Evolutionary conservation across 805 yeast species (phyloP).

Genomic region (Zygotorulaspora chibaensis): DNA sequence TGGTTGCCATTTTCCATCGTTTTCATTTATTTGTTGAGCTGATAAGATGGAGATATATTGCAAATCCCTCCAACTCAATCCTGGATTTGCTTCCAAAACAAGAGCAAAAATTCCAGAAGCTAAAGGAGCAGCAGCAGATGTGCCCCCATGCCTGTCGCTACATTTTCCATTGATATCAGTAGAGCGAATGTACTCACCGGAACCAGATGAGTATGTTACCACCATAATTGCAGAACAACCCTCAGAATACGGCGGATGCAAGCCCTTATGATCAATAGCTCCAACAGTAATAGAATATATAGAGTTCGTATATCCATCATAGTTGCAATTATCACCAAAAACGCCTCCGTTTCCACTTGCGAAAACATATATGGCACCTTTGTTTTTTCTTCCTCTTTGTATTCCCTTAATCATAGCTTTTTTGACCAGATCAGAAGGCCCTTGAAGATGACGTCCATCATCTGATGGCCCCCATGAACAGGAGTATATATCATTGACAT

Average conservation of each 20-base stretch:
- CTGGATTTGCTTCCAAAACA: constrained; percentile 77
- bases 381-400: constrained; percentile 70
- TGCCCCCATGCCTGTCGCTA: constrained; percentile 81
- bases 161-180: constrained; percentile 73
- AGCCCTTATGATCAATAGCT: constrained; percentile 82
- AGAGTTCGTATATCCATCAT: constrained; percentile 94
- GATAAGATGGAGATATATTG: constrained; percentile 77
- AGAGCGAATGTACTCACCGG: constrained; percentile 84
- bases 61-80: constrained; percentile 91
- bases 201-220: constrained; percentile 88
- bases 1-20: constrained; percentile 69
- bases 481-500: constrained; percentile 86
- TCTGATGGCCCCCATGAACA: constrained; percentile 99
- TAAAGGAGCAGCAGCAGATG: constrained; percentile 97
- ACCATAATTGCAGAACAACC: constrained; percentile 93
- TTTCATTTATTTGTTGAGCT: constrained; percentile 61
- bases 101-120: constrained; percentile 95
- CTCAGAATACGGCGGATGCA: constrained; percentile 87
- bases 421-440: constrained; percentile 72
- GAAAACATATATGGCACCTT: constrained; percentile 88
- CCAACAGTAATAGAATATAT: constrained; percentile 93
- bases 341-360: constrained; percentile 94
- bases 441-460: constrained; percentile 82
- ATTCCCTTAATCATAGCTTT: constrained; percentile 84
- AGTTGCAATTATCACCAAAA: constrained; percentile 85